Percentiles rank a stretch among this genome's conserved stretches.
Conservation (phyloP, 164 flowering plant species). For the Aristolochia californica region DNA sequence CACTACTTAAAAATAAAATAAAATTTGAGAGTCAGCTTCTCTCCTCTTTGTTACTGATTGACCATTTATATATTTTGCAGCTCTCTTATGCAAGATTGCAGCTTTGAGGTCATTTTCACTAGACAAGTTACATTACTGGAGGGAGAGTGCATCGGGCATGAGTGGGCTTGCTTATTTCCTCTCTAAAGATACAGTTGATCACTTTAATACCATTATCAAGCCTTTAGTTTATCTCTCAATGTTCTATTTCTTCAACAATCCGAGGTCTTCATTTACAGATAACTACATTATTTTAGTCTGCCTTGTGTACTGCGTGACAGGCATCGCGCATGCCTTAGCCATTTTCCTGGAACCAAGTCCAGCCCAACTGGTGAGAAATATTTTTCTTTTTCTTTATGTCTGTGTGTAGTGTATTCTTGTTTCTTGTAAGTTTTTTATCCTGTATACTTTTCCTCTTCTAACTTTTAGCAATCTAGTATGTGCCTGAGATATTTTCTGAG, state of each 20-base stretch:
- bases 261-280: conserved; percentile 68
- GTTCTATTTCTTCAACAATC: conserved; percentile 98
- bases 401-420: too few relatives aligned
- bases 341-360: conserved; percentile 66
- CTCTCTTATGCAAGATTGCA: conserved; percentile 74
- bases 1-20: too few relatives aligned
- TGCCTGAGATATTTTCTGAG: too few relatives aligned
- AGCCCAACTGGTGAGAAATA: conserved; percentile 77
- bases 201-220: conserved; percentile 69
- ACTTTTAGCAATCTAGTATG: too few relatives aligned
- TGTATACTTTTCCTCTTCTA: too few relatives aligned
- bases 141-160: conserved; percentile 88
- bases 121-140: conserved; percentile 86
- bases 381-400: too few relatives aligned
- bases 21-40: not conserved
- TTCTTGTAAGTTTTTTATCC: not conserved
- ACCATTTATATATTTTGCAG: conserved; percentile 31
- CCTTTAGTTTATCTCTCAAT: conserved; percentile 90
- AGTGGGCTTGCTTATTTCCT: conserved; percentile 85
- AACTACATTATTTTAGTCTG: conserved; percentile 73
- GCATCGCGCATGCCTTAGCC: conserved; percentile 80
- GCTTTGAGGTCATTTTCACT: conserved; percentile 83
- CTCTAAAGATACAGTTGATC: conserved; percentile 80
- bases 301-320: conserved; percentile 92
- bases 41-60: conserved; percentile 7